These are phyloP conservation scores for Primulina tabacum DNA, from an alignment of 257 asterid species.

Conservation along the genomic window DNA sequence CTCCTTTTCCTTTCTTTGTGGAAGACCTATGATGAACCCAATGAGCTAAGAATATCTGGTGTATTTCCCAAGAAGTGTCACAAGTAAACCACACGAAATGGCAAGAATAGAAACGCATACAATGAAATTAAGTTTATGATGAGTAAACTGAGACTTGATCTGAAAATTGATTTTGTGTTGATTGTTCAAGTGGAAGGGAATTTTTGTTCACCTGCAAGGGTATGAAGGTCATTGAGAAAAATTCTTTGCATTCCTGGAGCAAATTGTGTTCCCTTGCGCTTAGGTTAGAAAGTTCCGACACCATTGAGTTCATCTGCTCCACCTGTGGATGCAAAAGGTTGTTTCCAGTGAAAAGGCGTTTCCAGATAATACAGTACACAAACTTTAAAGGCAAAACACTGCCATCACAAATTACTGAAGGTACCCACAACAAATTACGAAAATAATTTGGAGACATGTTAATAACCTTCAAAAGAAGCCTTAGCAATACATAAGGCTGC, in stretches of 20 bases:
- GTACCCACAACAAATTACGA: neutral
- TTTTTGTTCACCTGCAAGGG: constrained; percentile 55
- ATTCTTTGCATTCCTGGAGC: constrained; percentile 58
- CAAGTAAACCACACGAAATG: neutral
- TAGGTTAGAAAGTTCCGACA: constrained; percentile 51
- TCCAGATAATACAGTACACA: neutral
- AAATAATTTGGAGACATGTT: neutral
- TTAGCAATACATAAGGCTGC: neutral
- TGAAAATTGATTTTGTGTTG: neutral
- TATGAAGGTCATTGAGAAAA: constrained; percentile 45
- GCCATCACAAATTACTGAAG: neutral
- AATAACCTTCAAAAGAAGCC: neutral
- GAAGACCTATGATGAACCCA: no score
- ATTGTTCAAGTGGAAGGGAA: neutral
- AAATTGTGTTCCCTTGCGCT: constrained; percentile 45
- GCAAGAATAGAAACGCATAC: neutral
- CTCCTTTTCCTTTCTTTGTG: no score
- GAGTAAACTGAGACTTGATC: neutral
- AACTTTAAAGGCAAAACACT: neutral
- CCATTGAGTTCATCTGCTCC: constrained; percentile 50
- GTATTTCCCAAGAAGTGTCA: no score
- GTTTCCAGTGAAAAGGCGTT: neutral
- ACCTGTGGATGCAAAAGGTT: constrained; percentile 42
- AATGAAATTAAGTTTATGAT: no score
- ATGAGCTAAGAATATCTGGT: no score